Conservation (phyloP, 495 filamentous ascomycete species). For the Aspergillus homomorphus region DNA sequence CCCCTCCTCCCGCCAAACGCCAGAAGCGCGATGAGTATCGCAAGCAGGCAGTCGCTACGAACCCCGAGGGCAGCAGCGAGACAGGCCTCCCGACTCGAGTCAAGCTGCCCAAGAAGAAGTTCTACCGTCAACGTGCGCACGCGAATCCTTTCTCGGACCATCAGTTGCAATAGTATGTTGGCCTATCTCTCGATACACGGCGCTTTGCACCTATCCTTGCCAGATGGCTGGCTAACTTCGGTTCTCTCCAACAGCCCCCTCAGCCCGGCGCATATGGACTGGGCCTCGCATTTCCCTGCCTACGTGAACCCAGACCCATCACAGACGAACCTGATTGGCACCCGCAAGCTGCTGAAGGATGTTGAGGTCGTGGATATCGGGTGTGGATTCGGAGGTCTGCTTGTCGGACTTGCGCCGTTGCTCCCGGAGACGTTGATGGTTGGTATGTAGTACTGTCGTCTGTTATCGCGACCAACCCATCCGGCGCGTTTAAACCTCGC, state of each 20-base stretch:
- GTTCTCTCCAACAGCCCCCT: constrained; percentile 58
- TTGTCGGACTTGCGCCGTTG: constrained; percentile 78
- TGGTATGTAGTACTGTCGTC: constrained; percentile 44
- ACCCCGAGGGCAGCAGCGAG: constrained; percentile 14
- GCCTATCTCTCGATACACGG: constrained; percentile 2
- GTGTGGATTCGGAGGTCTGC: constrained; percentile 89
- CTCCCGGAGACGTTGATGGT: constrained; percentile 81
- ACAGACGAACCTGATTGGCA: constrained; percentile 32
- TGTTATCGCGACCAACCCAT: not conserved
- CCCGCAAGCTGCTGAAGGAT: constrained; percentile 54
- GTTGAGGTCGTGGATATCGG: constrained; percentile 97
- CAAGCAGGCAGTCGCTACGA: constrained; percentile 28
- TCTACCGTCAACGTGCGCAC: constrained; percentile 93
- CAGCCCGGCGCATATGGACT: constrained; percentile 83
- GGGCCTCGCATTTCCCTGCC: constrained; percentile 79
- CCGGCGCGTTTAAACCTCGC: too few relatives aligned
- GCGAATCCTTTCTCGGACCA: constrained; percentile 98
- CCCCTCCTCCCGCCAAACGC: constrained; percentile 57
- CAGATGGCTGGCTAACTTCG: not conserved
- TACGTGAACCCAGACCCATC: constrained; percentile 46
- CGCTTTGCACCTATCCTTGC: too few relatives aligned
- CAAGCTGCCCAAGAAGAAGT: constrained; percentile 82
- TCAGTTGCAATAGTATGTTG: constrained; percentile 72
- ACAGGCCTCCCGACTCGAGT: constrained; percentile 15
- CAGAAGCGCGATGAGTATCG: constrained; percentile 76